Evolutionary conservation across 2,329 filamentous ascomycete species (phyloP).

Genomic region (Neoarthrinium moseri): DNA sequence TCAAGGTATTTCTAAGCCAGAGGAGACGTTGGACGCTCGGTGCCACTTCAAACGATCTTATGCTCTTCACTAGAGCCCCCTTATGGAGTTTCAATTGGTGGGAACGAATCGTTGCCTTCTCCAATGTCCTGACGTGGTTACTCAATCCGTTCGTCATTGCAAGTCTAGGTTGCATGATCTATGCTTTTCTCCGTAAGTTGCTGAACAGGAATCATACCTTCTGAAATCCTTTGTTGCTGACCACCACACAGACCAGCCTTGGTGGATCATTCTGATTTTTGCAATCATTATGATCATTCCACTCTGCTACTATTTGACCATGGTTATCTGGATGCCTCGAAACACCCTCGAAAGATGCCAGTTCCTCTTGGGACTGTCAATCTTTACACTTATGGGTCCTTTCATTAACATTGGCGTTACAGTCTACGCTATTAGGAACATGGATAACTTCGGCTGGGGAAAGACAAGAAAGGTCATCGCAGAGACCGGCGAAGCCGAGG

Average conservation of each 20-base stretch:
- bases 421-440: conserved; percentile 26
- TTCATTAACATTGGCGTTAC: conserved; percentile 29
- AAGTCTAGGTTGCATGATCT: conserved; percentile 16
- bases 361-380: conserved; percentile 24
- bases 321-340: conserved; percentile 26
- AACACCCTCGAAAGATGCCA: conserved; percentile 21
- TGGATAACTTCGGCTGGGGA: conserved; percentile 32
- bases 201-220: not conserved
- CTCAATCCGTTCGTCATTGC: conserved; percentile 44
- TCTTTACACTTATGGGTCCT: conserved; percentile 25
- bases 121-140: conserved; percentile 45
- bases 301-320: conserved; percentile 24
- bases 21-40: conserved; percentile 48
- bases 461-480: conserved; percentile 26
- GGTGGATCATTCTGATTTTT: conserved; percentile 23
- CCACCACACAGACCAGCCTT: conserved; percentile 13
- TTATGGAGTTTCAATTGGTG: conserved; percentile 42
- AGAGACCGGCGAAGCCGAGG: conserved; percentile 23
- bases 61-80: conserved; percentile 43
- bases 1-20: conserved; percentile 47
- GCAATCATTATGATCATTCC: conserved; percentile 27
- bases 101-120: conserved; percentile 42
- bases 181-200: conserved; percentile 17
- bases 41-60: conserved; percentile 47
- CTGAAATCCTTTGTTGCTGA: not conserved